A percentile compares a stretch with the other conserved stretches of the same genome.
These are phyloP conservation scores for Phlebopus sp. DNA, from an alignment of 1,284 basidiomycete genomes.

Conservation along the genomic window DNA sequence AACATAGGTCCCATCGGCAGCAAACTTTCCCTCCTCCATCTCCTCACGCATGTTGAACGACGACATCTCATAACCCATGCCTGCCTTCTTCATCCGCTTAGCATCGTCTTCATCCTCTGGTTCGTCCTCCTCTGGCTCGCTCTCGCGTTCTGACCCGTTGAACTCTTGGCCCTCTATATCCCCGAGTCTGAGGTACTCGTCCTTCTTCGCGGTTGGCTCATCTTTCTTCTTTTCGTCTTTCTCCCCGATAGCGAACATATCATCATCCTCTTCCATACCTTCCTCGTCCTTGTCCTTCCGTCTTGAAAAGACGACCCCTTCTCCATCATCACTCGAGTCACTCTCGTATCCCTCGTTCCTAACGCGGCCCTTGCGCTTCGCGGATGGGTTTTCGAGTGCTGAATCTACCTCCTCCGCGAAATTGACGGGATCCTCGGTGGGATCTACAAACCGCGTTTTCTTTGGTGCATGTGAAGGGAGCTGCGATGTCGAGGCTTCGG, in stretches of 20 bases:
- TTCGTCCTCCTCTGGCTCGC: constrained; percentile 51
- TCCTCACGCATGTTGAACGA: constrained; percentile 99
- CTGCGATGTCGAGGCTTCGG: constrained; percentile 32
- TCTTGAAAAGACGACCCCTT: constrained; percentile 80
- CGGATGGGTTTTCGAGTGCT: constrained; percentile 61
- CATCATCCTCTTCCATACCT: constrained; percentile 69
- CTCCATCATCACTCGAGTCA: constrained; percentile 90
- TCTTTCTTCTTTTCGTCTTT: constrained; percentile 47
- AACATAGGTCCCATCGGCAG: constrained; percentile 88
- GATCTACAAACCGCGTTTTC: constrained; percentile 80
- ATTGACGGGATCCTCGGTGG: constrained; percentile 65
- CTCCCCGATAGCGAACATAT: constrained; percentile 82
- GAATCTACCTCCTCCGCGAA: constrained; percentile 76
- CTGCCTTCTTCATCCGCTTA: constrained; percentile 69
- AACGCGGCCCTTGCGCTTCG: constrained; percentile 62
- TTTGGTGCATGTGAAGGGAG: constrained; percentile 41
- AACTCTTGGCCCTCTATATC: constrained; percentile 98
- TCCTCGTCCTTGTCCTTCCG: constrained; percentile 48
- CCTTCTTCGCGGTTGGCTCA: constrained; percentile 42
- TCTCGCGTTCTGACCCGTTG: constrained; percentile 48
- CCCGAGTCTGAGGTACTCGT: constrained; percentile 78
- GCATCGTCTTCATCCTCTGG: constrained; percentile 80
- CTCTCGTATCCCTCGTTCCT: constrained; percentile 91
- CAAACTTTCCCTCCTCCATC: constrained; percentile 96
- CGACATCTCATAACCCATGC: constrained; percentile 92